Base-by-base conservation (phyloP, 2,329 filamentous ascomycete species). In the Colletotrichum cuscutae region DNA sequence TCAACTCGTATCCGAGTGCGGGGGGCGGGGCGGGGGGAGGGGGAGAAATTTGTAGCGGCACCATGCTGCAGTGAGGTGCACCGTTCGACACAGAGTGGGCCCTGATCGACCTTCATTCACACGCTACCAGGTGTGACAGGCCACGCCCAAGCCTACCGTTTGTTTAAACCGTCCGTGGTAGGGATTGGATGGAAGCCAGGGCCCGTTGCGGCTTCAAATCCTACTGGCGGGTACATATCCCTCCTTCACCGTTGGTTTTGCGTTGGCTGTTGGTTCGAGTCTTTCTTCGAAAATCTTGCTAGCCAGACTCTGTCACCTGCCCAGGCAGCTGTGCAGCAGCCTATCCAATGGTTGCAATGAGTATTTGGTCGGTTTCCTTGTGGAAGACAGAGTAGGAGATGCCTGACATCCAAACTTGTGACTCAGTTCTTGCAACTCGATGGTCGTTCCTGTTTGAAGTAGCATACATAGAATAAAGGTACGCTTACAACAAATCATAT, bases 191-290 rank as follows among this genome's bases (percentile, higher is more conserved):
- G 32, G 42, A 58, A 68, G 60, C 65, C 19, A 4, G 42, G 42
- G 28, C 60, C 60, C 60, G n/a, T 26, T 22, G 52, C 66, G 66
- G 66, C 65, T 70, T 72, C 26, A 24, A 59, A 35, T 49, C 66
- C 60, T 61, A 70, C 54, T 72, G 66, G 26, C 32, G n/a, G 65
- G 58, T 52, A 68, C 69, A 35, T 71, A 57, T 22, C 46, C n/a
- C 46, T 60, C 58, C 46, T 65, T 66, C 54, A 56, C 42, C 68
- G 62, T 54, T 49, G 52, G 35, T 64, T 49, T 52, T 24, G 61
- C n/a, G 32, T 30, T 30, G 49, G 30, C 24, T 13, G 65, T 56
- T 62, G 65, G 35, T 65, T 58, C 52, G 56, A 65, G 30, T 32
- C 60, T 35, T 49, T 15, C 15, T 53, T 30, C n/a, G 42, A 49